phyloP scores from a whole-genome alignment of 441 rosid genomes.

The Heliophila coronopifolia region DNA sequence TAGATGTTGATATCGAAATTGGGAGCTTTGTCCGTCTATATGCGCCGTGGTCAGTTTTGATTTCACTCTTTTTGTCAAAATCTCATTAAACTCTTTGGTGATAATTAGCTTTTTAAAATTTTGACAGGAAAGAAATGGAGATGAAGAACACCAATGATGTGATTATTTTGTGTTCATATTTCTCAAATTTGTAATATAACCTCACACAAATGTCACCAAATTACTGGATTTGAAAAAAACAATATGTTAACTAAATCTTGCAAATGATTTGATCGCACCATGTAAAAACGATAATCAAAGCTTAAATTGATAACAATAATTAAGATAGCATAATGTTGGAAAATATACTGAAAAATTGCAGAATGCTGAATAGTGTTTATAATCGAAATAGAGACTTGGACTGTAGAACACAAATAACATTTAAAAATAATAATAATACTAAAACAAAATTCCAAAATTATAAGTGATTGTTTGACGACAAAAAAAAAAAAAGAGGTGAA shows the following conservation, averaged over 20 bases:
- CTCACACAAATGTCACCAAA: constrained; percentile 3
- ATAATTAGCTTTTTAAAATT: constrained; percentile 10
- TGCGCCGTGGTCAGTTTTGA: constrained; percentile 59
- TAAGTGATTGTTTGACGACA: neutral
- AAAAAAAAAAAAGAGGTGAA: too few species aligned
- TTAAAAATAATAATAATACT: too few species aligned
- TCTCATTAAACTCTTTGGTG: neutral
- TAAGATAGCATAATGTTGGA: neutral
- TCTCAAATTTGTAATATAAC: constrained; percentile 31
- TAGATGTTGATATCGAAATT: constrained; percentile 68
- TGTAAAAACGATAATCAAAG: neutral
- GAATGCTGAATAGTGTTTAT: neutral
- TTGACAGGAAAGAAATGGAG: constrained; percentile 68
- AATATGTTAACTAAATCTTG: neutral
- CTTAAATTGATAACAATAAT: neutral
- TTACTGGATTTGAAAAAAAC: too few species aligned
- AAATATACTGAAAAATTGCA: neutral
- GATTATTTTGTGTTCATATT: constrained; percentile 49
- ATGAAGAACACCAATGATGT: constrained; percentile 33
- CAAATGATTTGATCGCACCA: neutral
- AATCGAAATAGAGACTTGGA: neutral
- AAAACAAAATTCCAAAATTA: neutral
- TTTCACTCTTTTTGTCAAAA: neutral
- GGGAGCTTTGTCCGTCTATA: constrained; percentile 56
- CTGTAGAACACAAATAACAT: neutral